A percentile compares a stretch with the other conserved stretches of the same genome.
Conservation (phyloP, 345 rosid species). For the Eucalyptus curtisii region DNA sequence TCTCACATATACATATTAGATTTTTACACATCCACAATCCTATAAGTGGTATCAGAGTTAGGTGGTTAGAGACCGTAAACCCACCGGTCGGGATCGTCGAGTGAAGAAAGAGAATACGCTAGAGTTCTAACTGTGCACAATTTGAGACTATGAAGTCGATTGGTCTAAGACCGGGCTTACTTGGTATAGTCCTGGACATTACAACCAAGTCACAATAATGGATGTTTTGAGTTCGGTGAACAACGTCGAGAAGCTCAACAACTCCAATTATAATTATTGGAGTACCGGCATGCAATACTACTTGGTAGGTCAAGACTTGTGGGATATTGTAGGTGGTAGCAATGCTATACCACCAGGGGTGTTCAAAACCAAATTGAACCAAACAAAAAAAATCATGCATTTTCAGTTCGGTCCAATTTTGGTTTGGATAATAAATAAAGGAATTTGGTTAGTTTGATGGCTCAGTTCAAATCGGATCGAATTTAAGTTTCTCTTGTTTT, state of each 20-base stretch:
- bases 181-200: background rate
- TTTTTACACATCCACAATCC: background rate
- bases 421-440: too few relatives aligned
- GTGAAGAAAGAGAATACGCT: background rate
- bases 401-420: too few relatives aligned
- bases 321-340: background rate
- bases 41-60: too few relatives aligned
- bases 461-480: accelerated
- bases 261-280: background rate
- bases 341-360: background rate
- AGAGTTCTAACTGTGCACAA: background rate
- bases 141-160: background rate
- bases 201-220: background rate
- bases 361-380: too few relatives aligned
- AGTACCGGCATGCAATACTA: accelerated
- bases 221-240: background rate
- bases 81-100: accelerated
- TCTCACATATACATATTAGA: background rate
- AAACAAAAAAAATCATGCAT: too few relatives aligned
- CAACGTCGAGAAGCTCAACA: background rate
- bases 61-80: background rate
- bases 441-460: too few relatives aligned
- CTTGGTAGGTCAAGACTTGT: background rate
- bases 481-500: too few relatives aligned
- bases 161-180: background rate